These are phyloP conservation scores for Scutellaria galericulata DNA, from an alignment of 257 asterid genomes.

Conservation along the genomic window DNA sequence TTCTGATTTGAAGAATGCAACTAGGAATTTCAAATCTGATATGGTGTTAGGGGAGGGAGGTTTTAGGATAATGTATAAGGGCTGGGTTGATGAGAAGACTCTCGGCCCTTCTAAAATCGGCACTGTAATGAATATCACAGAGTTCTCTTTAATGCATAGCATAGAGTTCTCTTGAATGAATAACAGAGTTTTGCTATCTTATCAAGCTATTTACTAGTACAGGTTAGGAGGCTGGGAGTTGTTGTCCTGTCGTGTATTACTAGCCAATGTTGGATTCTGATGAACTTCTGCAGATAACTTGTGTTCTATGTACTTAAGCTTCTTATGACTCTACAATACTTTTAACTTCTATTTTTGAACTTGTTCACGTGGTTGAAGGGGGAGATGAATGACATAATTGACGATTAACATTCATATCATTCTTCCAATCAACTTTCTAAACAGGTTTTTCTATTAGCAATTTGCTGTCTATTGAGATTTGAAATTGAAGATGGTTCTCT, in stretches of 20 bases:
- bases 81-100: slow-evolving; percentile 60
- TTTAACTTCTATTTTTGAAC: slow-evolving; percentile 18
- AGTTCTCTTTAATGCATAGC: not conserved
- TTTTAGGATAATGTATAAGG: slow-evolving; percentile 61
- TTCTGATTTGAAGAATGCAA: slow-evolving; percentile 53
- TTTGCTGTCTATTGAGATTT: not conserved
- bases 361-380: not conserved
- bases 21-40: slow-evolving; percentile 54
- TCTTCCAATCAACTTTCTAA: slow-evolving; percentile 6
- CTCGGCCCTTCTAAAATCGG: slow-evolving; percentile 48
- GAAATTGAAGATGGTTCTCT: slow-evolving; percentile 3
- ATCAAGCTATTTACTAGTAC: slow-evolving; percentile 7
- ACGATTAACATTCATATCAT: not conserved
- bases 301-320: not conserved
- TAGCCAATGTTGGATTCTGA: slow-evolving; percentile 3
- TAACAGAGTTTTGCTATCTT: not conserved
- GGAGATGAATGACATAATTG: not conserved
- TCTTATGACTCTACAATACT: not conserved
- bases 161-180: not conserved
- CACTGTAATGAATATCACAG: slow-evolving; percentile 35
- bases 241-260: not conserved
- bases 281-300: not conserved
- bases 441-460: slow-evolving; percentile 6
- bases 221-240: slow-evolving; percentile 1
- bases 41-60: slow-evolving; percentile 64